Conservation (phyloP, 2,329 filamentous ascomycete species). For the Ophioceras dolichostomum region DNA sequence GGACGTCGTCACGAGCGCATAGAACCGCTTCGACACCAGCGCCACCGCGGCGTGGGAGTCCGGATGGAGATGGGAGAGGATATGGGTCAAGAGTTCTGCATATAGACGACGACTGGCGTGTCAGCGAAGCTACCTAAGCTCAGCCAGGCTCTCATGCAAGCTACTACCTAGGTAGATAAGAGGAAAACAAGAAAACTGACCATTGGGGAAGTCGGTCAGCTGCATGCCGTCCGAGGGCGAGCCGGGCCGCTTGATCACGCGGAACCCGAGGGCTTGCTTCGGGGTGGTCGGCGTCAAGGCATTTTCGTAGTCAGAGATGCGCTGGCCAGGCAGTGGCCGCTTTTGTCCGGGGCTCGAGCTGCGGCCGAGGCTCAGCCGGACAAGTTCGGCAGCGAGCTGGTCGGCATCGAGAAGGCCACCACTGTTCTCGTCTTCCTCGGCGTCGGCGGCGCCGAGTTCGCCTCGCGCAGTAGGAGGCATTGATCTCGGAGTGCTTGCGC, state of each 20-base stretch:
- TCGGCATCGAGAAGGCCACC: constrained; percentile 29
- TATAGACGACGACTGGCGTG: neutral
- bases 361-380: constrained; percentile 33
- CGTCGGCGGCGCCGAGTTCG: constrained; percentile 10
- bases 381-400: constrained; percentile 36
- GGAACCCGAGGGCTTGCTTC: constrained; percentile 39
- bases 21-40: constrained; percentile 78
- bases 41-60: constrained; percentile 72
- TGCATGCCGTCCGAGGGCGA: constrained; percentile 25
- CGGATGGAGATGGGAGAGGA: constrained; percentile 80
- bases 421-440: constrained; percentile 15
- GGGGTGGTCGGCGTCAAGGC: constrained; percentile 34
- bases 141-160: neutral
- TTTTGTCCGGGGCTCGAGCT: neutral
- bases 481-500: neutral
- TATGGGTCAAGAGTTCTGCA: constrained; percentile 81
- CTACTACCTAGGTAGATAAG: constrained; percentile 6
- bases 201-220: constrained; percentile 63
- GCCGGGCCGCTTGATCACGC: constrained; percentile 36
- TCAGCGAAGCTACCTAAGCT: no score
- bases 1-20: constrained; percentile 74
- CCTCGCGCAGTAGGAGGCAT: no score
- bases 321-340: constrained; percentile 31
- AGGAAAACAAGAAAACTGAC: constrained; percentile 33
- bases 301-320: constrained; percentile 50